phyloP scores from a whole-genome alignment of 208 protist genomes.

The Strigomonas oncopelti region DNA sequence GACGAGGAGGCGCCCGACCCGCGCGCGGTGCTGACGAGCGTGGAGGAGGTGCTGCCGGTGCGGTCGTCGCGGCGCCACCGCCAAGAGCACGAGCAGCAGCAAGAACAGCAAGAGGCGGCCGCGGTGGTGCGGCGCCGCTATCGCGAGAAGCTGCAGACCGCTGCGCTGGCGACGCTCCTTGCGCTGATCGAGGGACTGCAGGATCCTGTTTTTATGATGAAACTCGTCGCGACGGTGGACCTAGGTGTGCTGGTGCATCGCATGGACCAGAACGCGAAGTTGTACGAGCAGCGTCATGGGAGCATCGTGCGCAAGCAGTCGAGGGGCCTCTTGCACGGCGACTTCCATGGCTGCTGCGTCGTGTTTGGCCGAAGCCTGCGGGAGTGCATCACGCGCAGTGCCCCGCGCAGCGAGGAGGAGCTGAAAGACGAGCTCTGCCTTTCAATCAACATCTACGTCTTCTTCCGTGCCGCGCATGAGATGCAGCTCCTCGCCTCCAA shows the following conservation, averaged over 20 bases:
- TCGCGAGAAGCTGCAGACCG: constrained; percentile 19
- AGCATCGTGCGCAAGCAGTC: constrained; percentile 22
- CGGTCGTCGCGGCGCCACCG: constrained; percentile 3
- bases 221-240: constrained; percentile 38
- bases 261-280: constrained; percentile 42
- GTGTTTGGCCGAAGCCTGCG: constrained; percentile 31
- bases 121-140: constrained; percentile 9
- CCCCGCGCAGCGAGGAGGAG: constrained; percentile 35
- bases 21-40: constrained; percentile 11
- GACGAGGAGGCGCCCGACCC: constrained; percentile 17
- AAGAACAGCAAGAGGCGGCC: not conserved
- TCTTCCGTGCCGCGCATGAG: constrained; percentile 56
- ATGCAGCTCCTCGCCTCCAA: constrained; percentile 36
- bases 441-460: constrained; percentile 53
- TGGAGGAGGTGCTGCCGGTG: constrained; percentile 19
- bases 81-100: not conserved
- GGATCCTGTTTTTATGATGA: constrained; percentile 28
- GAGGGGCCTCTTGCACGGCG: constrained; percentile 24
- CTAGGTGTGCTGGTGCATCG: constrained; percentile 25
- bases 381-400: constrained; percentile 34
- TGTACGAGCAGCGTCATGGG: constrained; percentile 35
- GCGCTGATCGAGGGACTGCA: constrained; percentile 52
- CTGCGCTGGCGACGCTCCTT: constrained; percentile 41
- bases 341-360: constrained; percentile 17
- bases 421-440: constrained; percentile 49